Evolutionary conservation across 768 basidiomycete species (phyloP).

Genomic region (Boletus rubropictus): DNA sequence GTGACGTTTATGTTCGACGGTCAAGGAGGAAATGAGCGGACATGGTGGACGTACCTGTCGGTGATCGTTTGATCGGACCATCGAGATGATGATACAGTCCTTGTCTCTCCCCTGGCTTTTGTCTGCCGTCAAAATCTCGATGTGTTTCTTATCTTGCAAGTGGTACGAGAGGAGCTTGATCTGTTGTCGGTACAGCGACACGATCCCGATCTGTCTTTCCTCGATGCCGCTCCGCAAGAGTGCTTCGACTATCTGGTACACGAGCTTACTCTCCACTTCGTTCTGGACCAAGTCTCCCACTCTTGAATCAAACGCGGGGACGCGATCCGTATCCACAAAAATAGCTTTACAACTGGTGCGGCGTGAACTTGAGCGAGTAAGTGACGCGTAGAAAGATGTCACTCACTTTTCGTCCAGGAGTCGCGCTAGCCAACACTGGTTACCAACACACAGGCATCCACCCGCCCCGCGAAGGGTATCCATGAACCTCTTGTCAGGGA

Average conservation of each 20-base stretch:
- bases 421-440: conserved; percentile 65
- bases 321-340: conserved; percentile 87
- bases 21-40: not conserved
- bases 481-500: conserved; percentile 47
- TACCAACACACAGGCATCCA: conserved; percentile 28
- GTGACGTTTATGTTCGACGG: not conserved
- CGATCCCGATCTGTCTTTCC: conserved; percentile 73
- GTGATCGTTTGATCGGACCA: conserved; percentile 82
- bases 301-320: conserved; percentile 75
- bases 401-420: conserved; percentile 60
- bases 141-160: conserved; percentile 45
- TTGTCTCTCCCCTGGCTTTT: conserved; percentile 94
- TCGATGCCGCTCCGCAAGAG: conserved; percentile 60
- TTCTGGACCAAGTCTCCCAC: conserved; percentile 91
- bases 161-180: conserved; percentile 79
- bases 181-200: conserved; percentile 93
- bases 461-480: conserved; percentile 37
- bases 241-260: conserved; percentile 61
- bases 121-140: conserved; percentile 91
- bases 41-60: conserved; percentile 52
- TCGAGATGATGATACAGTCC: conserved; percentile 87
- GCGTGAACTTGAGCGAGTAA: not conserved
- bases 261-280: conserved; percentile 65
- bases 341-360: conserved; percentile 68
- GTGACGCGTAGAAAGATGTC: not conserved